Base-by-base conservation (phyloP, 2,329 filamentous ascomycete species). In the Fusarium hainanense region DNA sequence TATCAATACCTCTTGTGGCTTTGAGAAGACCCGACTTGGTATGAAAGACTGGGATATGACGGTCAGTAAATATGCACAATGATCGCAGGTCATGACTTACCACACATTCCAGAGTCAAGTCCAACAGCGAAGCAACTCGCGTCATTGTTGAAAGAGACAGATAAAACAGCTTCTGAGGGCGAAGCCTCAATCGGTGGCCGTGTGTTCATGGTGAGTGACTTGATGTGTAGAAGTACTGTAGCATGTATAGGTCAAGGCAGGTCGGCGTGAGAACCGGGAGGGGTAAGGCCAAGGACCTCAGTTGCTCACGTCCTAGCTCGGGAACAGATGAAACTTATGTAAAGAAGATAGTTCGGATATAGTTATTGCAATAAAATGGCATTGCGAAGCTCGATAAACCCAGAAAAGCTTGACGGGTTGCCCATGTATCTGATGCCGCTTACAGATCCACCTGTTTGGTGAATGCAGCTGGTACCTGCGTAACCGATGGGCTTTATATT, bases 91-190 rank as follows among this genome's bases (percentile, higher is more conserved):
- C 54, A 46, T 59, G 41, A 58, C 90, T 75, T 86, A 94, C 93
- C 89, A 80, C 91, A 92, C 79, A 97, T 94, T 28, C 95, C 95
- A 13, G 90, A 90, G 76, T 97, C 92, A 11, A 97, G 85, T 11
- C 93, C 96, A 30, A 97, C 92, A 27, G 93, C 88, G 80, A 98
- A 98, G 76, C 92, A 94, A 73, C 89, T 94, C 70, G 88, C 88
- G 78, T 96, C 93, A 75, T 89, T 87, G 77, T 98, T 98, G 83
- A 97, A 97, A 11, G 92, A 89, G 47, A 91, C 89, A 16, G 93
- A 97, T 40, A 98, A 87, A 13, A 94, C 94, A 65, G 90, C 87
- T 7, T 92, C 91, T 56, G 90, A 89, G 44, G 86, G 87, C 20
- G 92, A 89, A 52, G 89, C 89, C 82, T 97, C 93, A 76, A 98